phyloP scores from a whole-genome alignment of 371 early-diverging fungal genomes.

The Lichtheimia ornata region DNA sequence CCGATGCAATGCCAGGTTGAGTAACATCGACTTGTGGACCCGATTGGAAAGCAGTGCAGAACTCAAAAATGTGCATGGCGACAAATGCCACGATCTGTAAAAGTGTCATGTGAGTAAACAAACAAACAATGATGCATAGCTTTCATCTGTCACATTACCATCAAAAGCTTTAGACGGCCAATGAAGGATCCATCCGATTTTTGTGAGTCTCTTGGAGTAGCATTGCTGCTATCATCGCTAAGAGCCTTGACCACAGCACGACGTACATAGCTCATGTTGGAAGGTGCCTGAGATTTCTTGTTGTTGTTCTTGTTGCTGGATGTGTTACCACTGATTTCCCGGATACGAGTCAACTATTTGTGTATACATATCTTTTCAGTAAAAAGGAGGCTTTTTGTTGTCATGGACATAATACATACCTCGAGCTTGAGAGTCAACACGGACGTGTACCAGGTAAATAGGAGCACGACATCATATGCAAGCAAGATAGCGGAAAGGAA shows the following conservation, averaged over 20 bases:
- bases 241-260: constrained; percentile 53
- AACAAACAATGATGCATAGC: neutral
- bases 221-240: constrained; percentile 24
- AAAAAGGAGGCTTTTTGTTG: neutral
- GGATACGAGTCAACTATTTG: constrained; percentile 21
- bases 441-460: constrained; percentile 84
- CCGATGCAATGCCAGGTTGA: constrained; percentile 37
- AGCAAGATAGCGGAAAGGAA: constrained; percentile 74
- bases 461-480: constrained; percentile 74
- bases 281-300: constrained; percentile 24
- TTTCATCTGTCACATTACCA: constrained; percentile 16
- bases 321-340: constrained; percentile 15
- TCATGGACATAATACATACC: constrained; percentile 24
- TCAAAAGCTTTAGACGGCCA: constrained; percentile 54
- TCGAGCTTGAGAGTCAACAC: constrained; percentile 86
- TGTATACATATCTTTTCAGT: too few species aligned
- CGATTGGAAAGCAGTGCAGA: constrained; percentile 62
- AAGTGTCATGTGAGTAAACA: neutral
- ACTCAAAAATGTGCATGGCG: constrained; percentile 73
- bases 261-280: constrained; percentile 43
- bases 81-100: constrained; percentile 59
- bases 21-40: constrained; percentile 49
- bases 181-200: constrained; percentile 55
- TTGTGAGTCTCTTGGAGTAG: constrained; percentile 3
- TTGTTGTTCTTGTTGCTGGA: constrained; percentile 21